Base-by-base conservation (phyloP, 2,329 filamentous ascomycete genomes). In the Biscogniauxia marginata region DNA sequence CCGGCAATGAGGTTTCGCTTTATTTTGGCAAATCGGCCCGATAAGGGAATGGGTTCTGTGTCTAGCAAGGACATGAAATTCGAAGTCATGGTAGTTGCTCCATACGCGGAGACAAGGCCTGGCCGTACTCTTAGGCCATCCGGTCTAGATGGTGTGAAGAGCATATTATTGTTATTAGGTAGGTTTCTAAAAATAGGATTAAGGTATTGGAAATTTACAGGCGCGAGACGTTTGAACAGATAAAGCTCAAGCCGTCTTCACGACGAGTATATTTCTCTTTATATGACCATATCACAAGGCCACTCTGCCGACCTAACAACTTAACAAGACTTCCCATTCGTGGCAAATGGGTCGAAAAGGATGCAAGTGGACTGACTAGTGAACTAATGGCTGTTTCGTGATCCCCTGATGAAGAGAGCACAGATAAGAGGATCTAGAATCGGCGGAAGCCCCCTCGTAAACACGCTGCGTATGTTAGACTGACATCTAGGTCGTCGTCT, bases 1-100 rank as follows among this genome's bases (percentile, higher is more conserved):
- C 74, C 71, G 20, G 67, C 69, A 16, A 75, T 70, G 49, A 79
- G 65, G 24, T 70, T 67, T 22, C 68, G 67, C 57, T 80, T 80
- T 39, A 79, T 67, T 18, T 73, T 67, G 18, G 74, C 70, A 54
- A 79, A 80, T 4, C 77, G 73, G 21, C 66, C 64, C 16, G 75
- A 71, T 0, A 80, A 71, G 7, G 73, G 70, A n/a, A 74, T 70
- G 20, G 74, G 70, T 16, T 71, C 69, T 9, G 67, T 55, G 11
- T 69, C 70, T 5, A 72, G 71, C 46, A 73, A 67, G 4, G 75
- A 73, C 44, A 57, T 39, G 21, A 62, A 58, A 52, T 60, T 55
- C 11, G 59, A 49, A 21, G 58, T 52, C 56, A 62, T 63, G 57
- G 44, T 58, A 24, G 67, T 65, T 52, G 72, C 18, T 50, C 58